These are phyloP conservation scores for Taiwanofungus camphoratus DNA, from an alignment of 1,284 basidiomycete species.

Conservation along the genomic window DNA sequence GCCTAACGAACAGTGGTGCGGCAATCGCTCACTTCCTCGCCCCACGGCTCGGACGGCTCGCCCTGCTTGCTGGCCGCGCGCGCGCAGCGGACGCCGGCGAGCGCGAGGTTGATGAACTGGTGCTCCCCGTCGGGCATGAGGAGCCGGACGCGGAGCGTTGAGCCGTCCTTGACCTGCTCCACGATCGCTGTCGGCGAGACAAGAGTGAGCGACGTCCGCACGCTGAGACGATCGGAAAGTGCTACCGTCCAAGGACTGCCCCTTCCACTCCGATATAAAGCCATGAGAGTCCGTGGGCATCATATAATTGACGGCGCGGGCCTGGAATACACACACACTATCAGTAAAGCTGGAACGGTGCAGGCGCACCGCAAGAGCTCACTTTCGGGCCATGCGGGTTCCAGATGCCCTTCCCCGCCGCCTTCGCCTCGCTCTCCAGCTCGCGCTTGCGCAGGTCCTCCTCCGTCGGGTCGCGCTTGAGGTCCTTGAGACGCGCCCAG, in stretches of 20 bases:
- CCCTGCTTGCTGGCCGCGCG: conserved; percentile 69
- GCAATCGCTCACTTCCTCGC: conserved; percentile 65
- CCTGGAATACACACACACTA: conserved; percentile 34
- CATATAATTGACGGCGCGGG: conserved; percentile 71
- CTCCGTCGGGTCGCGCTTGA: conserved; percentile 70
- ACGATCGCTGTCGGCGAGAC: conserved; percentile 63
- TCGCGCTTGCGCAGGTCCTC: conserved; percentile 75
- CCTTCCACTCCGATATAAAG: conserved; percentile 90
- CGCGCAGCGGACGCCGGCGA: conserved; percentile 84
- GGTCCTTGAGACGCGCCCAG: conserved; percentile 91
- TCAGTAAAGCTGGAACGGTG: too few species aligned
- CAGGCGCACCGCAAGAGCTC: conserved; percentile 17
- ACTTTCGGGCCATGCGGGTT: conserved; percentile 79
- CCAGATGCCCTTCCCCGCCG: conserved; percentile 81
- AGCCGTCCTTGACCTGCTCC: conserved; percentile 92
- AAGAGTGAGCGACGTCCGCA: background rate
- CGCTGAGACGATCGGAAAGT: background rate
- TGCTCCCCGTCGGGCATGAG: conserved; percentile 86
- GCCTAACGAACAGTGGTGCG: conserved; percentile 6
- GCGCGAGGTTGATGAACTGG: conserved; percentile 77
- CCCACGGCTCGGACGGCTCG: conserved; percentile 75
- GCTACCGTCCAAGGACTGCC: conserved; percentile 79
- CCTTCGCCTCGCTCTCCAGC: conserved; percentile 75
- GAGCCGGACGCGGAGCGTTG: conserved; percentile 84
- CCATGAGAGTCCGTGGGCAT: conserved; percentile 90